Conservation (phyloP, 768 basidiomycete genomes). For the Tephrocybe sp. region DNA sequence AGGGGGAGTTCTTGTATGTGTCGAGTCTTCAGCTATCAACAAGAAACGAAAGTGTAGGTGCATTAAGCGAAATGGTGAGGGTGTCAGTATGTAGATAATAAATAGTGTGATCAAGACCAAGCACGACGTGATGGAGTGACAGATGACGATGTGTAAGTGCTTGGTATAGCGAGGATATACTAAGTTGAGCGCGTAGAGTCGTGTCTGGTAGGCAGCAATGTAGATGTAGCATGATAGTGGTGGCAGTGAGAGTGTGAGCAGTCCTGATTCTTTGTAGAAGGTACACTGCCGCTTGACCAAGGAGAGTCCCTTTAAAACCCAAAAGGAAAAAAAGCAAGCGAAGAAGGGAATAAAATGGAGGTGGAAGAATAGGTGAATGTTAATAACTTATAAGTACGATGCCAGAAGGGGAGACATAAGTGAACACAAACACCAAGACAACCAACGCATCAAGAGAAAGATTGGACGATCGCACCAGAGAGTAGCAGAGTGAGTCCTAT, state of each 20-base stretch:
- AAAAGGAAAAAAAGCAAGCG: constrained; percentile 1
- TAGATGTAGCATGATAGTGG: constrained; percentile 2
- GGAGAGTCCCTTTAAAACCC: constrained; percentile 1
- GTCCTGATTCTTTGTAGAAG: constrained; percentile 1
- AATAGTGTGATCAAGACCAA: neutral
- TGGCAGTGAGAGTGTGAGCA: neutral
- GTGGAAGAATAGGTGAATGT: neutral
- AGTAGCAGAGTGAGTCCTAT: constrained; percentile 3
- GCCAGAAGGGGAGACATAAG: neutral
- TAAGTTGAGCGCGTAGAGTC: constrained; percentile 4
- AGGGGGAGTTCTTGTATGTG: neutral
- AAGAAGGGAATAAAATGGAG: neutral
- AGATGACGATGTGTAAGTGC: neutral
- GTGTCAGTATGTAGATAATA: neutral
- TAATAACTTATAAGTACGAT: constrained; percentile 1
- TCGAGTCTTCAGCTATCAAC: neutral
- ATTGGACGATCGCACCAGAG: constrained; percentile 2
- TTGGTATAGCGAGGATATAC: neutral
- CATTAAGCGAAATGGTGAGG: neutral
- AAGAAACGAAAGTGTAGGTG: neutral
- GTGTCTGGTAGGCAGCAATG: neutral
- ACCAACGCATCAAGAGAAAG: constrained; percentile 5
- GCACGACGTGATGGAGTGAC: neutral
- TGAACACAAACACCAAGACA: neutral
- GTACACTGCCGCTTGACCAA: neutral